Percentiles rank a stretch among this genome's conserved stretches.
Conservation (phyloP, 2,329 filamentous ascomycete species). For the Harringtonia aguacate region DNA sequence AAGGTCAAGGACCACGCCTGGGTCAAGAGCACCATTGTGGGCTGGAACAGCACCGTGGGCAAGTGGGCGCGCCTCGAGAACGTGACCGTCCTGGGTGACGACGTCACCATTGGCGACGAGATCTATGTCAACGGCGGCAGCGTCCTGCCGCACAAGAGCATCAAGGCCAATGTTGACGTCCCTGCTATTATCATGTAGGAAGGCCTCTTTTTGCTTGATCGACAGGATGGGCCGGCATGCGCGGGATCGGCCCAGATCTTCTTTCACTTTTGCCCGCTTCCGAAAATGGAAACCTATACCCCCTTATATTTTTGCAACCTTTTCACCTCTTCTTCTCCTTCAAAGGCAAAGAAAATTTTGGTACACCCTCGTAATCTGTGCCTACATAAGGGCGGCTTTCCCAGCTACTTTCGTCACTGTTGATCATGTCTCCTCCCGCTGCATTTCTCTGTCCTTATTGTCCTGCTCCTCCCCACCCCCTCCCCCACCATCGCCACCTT, state of each 20-base stretch:
- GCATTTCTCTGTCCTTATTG: neutral
- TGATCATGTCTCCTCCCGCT: neutral
- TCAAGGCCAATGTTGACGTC: conserved; percentile 93
- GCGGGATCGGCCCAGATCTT: neutral
- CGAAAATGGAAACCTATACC: neutral
- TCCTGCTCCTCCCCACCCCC: neutral
- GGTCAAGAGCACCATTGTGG: conserved; percentile 97
- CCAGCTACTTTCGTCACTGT: neutral
- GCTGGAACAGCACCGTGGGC: conserved; percentile 94
- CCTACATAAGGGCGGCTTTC: neutral
- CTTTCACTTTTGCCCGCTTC: neutral
- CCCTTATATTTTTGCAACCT: neutral
- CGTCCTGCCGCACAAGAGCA: conserved; percentile 94
- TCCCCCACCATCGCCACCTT: too few species aligned
- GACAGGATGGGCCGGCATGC: neutral
- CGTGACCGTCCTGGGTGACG: conserved; percentile 93
- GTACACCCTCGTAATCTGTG: conserved; percentile 2
- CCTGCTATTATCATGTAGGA: conserved; percentile 61
- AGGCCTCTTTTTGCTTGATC: neutral
- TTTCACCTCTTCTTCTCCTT: neutral
- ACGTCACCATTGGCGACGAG: conserved; percentile 95
- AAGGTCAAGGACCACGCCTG: conserved; percentile 98
- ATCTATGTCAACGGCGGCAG: conserved; percentile 97
- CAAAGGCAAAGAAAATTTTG: neutral
- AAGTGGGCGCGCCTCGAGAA: conserved; percentile 96